These are phyloP conservation scores for Urtica urens DNA, from an alignment of 306 rosid genomes.

Conservation along the genomic window DNA sequence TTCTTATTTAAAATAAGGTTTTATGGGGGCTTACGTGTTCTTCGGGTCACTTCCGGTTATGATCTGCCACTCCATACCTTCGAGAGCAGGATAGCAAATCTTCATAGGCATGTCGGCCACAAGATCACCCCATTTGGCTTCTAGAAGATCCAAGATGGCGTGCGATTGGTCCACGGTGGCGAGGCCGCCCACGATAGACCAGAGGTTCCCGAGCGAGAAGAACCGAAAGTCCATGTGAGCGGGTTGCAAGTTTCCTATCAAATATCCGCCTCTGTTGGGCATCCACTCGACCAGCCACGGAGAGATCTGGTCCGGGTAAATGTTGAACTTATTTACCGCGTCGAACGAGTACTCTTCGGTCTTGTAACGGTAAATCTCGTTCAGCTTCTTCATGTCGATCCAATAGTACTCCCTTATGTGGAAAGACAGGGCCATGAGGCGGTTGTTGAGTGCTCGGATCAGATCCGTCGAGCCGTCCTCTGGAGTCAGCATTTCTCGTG, in stretches of 20 bases:
- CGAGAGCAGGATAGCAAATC: constrained; percentile 85
- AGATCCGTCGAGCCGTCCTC: constrained; percentile 80
- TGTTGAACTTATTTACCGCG: constrained; percentile 86
- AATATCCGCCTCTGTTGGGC: constrained; percentile 69
- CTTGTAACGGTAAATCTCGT: constrained; percentile 79
- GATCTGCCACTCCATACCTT: constrained; percentile 86
- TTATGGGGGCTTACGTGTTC: constrained; percentile 53
- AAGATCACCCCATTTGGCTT: constrained; percentile 75
- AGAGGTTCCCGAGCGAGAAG: constrained; percentile 74
- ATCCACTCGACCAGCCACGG: constrained; percentile 92
- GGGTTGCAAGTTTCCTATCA: constrained; percentile 85
- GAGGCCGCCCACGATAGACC: constrained; percentile 57
- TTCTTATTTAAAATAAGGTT: no score
- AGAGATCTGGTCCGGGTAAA: constrained; percentile 70
- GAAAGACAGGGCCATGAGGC: constrained; percentile 73
- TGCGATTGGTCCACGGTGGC: constrained; percentile 61
- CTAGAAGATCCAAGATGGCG: constrained; percentile 73
- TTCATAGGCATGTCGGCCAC: constrained; percentile 83
- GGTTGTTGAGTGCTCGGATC: constrained; percentile 62
- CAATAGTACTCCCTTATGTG: constrained; percentile 83
- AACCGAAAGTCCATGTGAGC: constrained; percentile 94
- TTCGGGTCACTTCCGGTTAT: constrained; percentile 80
- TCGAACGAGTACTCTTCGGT: constrained; percentile 83
- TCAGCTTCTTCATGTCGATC: constrained; percentile 60
- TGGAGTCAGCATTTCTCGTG: constrained; percentile 77